A percentile compares a stretch with the other conserved stretches of the same genome.
Conservation (phyloP, 164 flowering plant species). For the Kalanchoe fedtschenkoi region DNA sequence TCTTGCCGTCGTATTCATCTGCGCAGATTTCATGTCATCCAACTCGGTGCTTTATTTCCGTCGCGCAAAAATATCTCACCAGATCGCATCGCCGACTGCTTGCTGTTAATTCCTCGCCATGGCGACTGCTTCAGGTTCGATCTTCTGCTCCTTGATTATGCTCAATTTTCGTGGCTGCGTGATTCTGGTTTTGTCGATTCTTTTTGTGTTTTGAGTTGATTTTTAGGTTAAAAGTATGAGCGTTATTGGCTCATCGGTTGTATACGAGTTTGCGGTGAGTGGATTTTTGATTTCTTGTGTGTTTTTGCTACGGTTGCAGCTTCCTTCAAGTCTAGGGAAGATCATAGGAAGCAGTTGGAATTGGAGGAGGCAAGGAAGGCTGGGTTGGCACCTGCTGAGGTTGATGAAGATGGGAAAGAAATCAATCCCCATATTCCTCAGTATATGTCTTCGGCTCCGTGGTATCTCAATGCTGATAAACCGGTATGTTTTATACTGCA, state of each 20-base stretch:
- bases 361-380: constrained; percentile 96
- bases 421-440: constrained; percentile 96
- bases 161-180: too few species aligned
- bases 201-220: background rate
- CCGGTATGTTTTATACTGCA: constrained; percentile 35
- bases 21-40: too few species aligned
- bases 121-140: background rate
- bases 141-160: background rate
- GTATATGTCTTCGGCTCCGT: constrained; percentile 94
- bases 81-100: background rate
- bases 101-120: background rate
- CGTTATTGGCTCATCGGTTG: background rate
- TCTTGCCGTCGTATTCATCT: too few species aligned
- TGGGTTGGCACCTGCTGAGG: constrained; percentile 95
- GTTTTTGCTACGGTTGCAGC: constrained; percentile 34
- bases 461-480: constrained; percentile 92
- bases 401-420: constrained; percentile 96
- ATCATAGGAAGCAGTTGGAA: constrained; percentile 83
- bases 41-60: too few species aligned
- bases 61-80: too few species aligned
- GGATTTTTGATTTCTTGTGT: background rate
- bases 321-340: constrained; percentile 94
- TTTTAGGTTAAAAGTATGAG: background rate
- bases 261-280: background rate
- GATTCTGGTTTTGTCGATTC: background rate